A percentile compares a stretch with the other conserved stretches of the same genome.
phyloP scores from a whole-genome alignment of 1,284 basidiomycete genomes.

The Schizophyllum amplum region DNA sequence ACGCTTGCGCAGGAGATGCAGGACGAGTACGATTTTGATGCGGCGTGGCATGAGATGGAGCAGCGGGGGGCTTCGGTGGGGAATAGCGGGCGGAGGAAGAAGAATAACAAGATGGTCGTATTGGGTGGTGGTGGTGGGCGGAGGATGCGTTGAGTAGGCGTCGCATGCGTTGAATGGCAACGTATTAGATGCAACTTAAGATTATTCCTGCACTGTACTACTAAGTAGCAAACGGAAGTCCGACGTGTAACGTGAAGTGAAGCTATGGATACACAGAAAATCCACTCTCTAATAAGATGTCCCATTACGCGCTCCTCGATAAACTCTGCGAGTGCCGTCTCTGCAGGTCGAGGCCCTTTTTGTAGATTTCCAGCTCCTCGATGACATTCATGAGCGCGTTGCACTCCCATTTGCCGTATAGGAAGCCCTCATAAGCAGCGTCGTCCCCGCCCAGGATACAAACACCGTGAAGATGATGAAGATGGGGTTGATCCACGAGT shows the following conservation, averaged over 20 bases:
- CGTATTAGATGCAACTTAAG: constrained; percentile 5
- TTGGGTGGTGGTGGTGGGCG: constrained; percentile 59
- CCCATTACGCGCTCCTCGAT: background rate
- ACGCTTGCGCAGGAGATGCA: constrained; percentile 20
- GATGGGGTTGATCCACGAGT: constrained; percentile 57
- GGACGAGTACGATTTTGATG: constrained; percentile 74
- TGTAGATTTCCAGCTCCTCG: constrained; percentile 78
- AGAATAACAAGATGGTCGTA: constrained; percentile 58
- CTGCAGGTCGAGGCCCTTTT: constrained; percentile 28
- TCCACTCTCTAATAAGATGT: background rate
- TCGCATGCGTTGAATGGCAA: too few species aligned
- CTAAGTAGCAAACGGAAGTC: background rate
- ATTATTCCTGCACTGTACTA: too few species aligned
- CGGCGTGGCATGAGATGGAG: constrained; percentile 77
- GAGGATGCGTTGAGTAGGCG: constrained; percentile 31
- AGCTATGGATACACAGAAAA: background rate
- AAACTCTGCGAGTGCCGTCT: background rate
- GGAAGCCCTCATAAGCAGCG: constrained; percentile 88
- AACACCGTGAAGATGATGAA: constrained; percentile 63
- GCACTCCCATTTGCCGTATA: constrained; percentile 86
- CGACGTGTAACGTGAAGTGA: too few species aligned
- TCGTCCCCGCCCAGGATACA: constrained; percentile 77
- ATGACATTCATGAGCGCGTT: constrained; percentile 76
- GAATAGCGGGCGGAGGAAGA: constrained; percentile 50
- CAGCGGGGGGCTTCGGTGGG: constrained; percentile 28